These are phyloP conservation scores for Phytophthora pinifolia DNA, from an alignment of 352 stramenopile species.

Conservation along the genomic window DNA sequence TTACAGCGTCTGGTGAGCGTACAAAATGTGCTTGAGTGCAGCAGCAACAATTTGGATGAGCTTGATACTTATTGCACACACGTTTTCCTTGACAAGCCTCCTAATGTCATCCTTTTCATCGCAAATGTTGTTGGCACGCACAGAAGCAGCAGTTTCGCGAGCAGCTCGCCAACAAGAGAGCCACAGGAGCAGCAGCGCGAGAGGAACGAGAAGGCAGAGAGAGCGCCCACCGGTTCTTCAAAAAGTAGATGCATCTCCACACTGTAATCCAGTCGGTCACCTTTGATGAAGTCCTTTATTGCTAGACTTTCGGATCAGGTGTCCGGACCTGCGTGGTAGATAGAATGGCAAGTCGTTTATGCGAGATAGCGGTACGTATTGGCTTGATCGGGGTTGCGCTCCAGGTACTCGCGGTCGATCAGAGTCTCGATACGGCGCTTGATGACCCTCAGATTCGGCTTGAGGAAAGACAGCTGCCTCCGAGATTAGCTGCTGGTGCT, in stretches of 20 bases:
- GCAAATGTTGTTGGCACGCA: too few relatives aligned
- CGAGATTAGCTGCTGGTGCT: slow-evolving; percentile 98
- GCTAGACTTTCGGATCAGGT: too few relatives aligned
- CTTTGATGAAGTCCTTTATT: slow-evolving; percentile 27
- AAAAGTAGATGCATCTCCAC: slow-evolving; percentile 56
- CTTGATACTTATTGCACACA: too few relatives aligned
- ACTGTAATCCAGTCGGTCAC: too few relatives aligned
- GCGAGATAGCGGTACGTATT: slow-evolving; percentile 97
- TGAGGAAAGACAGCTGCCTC: slow-evolving; percentile 99
- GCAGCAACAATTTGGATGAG: too few relatives aligned
- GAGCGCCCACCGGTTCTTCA: slow-evolving; percentile 84
- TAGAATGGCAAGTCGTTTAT: slow-evolving; percentile 52
- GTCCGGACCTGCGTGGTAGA: too few relatives aligned
- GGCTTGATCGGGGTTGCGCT: slow-evolving; percentile 93
- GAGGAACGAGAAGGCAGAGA: slow-evolving; percentile 79
- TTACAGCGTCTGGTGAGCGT: too few relatives aligned
- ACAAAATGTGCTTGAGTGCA: too few relatives aligned
- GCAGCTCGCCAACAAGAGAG: slow-evolving; percentile 73
- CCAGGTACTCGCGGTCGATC: slow-evolving; percentile 98
- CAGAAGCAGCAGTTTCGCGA: slow-evolving; percentile 92
- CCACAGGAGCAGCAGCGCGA: slow-evolving; percentile 71
- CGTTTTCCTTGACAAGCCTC: too few relatives aligned
- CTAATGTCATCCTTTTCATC: too few relatives aligned
- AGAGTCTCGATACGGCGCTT: slow-evolving; percentile 98
- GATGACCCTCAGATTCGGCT: slow-evolving; percentile 96